A percentile compares a stretch with the other conserved stretches of the same genome.
phyloP scores from a whole-genome alignment of 208 protist genomes.

The Histomonas meleagridis region DNA sequence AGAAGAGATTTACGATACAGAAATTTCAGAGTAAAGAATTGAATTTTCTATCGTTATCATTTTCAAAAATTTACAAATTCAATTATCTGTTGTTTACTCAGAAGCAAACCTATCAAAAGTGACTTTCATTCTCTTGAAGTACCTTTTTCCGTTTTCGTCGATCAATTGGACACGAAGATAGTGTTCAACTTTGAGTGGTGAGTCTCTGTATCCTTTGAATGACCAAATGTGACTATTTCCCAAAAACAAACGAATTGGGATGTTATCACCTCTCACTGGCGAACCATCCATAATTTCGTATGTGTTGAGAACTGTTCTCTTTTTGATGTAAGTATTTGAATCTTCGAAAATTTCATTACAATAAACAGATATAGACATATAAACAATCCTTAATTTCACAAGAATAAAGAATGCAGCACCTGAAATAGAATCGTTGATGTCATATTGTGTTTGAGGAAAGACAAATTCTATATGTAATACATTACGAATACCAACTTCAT shows the following conservation, averaged over 20 bases:
- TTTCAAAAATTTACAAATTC: no score
- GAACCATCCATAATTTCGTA: neutral
- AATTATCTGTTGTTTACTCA: no score
- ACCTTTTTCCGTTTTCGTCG: slow-evolving; percentile 1
- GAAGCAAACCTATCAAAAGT: neutral
- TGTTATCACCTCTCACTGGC: neutral
- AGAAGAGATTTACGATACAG: no score
- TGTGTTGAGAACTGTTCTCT: neutral
- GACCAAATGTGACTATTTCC: neutral
- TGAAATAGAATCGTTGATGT: neutral
- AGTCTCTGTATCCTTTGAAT: neutral
- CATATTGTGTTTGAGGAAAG: neutral
- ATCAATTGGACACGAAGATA: neutral
- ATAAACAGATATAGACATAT: neutral
- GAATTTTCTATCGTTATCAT: no score
- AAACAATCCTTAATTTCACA: neutral
- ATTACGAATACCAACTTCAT: neutral
- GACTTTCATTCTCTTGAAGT: neutral
- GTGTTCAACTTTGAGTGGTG: neutral
- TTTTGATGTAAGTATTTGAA: neutral
- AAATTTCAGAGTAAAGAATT: no score
- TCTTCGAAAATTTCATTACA: neutral
- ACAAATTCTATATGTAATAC: neutral
- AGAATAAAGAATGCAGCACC: neutral
- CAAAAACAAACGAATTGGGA: neutral